Percentiles rank a stretch among this genome's conserved stretches.
Evolutionary conservation across 257 asterid genomes (phyloP).

Genomic region (Nicotiana undulata): DNA sequence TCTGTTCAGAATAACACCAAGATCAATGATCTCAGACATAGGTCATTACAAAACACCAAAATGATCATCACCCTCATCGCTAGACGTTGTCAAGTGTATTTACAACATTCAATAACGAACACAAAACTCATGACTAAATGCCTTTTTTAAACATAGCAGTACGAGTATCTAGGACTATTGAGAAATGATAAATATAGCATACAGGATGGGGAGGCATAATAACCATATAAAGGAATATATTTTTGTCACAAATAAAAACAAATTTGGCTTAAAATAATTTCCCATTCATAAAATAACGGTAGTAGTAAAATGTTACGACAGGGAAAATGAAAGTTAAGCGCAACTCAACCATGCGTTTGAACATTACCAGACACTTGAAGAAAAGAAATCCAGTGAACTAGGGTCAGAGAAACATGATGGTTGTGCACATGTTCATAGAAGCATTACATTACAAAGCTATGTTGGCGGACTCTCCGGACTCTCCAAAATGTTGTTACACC

Average conservation of each 20-base stretch:
- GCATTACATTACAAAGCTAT: too few relatives aligned
- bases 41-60: not conserved
- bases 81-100: not conserved
- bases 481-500: too few relatives aligned
- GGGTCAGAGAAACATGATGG: not conserved
- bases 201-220: not conserved
- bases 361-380: not conserved
- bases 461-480: too few relatives aligned
- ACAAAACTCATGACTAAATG: not conserved
- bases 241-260: not conserved
- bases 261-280: not conserved
- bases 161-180: not conserved
- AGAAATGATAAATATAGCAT: not conserved
- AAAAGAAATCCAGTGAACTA: not conserved
- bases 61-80: not conserved
- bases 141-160: not conserved
- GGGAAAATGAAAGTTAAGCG: not conserved
- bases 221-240: not conserved
- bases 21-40: not conserved
- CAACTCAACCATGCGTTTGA: not conserved
- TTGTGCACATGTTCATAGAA: not conserved
- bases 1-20: conserved; percentile 15
- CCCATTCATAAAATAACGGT: not conserved
- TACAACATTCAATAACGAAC: not conserved
- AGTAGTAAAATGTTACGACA: not conserved